A percentile compares a stretch with the other conserved stretches of the same genome.
These are phyloP conservation scores for Porpolomopsis calyptriformis DNA, from an alignment of 768 basidiomycete species.

Conservation along the genomic window DNA sequence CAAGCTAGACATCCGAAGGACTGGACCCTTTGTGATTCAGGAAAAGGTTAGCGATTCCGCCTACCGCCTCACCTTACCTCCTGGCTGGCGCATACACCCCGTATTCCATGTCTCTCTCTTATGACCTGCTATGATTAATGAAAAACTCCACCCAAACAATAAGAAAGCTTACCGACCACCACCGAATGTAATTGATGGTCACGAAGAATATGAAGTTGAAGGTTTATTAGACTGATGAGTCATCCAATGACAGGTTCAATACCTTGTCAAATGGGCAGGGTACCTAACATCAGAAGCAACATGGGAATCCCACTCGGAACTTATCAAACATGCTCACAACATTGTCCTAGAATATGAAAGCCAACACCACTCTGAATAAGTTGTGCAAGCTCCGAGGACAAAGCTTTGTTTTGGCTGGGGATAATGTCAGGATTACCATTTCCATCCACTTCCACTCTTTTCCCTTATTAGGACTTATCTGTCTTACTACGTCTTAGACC, in stretches of 20 bases:
- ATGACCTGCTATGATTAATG: background rate
- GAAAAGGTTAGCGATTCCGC: constrained; percentile 10
- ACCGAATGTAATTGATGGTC: background rate
- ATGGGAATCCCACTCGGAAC: background rate
- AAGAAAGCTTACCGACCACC: background rate
- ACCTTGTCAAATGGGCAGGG: background rate
- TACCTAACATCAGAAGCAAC: background rate
- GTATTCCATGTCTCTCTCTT: background rate
- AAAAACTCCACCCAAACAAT: no score
- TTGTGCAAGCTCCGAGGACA: no score
- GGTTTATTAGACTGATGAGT: background rate
- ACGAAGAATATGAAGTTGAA: background rate
- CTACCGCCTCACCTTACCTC: constrained; percentile 16
- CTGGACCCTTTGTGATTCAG: constrained; percentile 19
- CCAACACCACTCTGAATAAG: no score
- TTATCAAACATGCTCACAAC: background rate
- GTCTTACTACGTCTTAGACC: no score
- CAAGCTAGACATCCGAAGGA: constrained; percentile 15
- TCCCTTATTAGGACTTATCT: no score
- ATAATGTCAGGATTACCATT: no score
- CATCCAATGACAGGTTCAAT: background rate
- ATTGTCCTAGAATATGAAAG: no score
- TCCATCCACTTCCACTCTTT: no score
- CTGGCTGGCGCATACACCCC: constrained; percentile 5
- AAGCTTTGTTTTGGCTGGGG: no score